Percentiles rank a stretch among this genome's conserved stretches.
Conservation (phyloP, 1,284 basidiomycete species). For the Hortiboletus rubellus region DNA sequence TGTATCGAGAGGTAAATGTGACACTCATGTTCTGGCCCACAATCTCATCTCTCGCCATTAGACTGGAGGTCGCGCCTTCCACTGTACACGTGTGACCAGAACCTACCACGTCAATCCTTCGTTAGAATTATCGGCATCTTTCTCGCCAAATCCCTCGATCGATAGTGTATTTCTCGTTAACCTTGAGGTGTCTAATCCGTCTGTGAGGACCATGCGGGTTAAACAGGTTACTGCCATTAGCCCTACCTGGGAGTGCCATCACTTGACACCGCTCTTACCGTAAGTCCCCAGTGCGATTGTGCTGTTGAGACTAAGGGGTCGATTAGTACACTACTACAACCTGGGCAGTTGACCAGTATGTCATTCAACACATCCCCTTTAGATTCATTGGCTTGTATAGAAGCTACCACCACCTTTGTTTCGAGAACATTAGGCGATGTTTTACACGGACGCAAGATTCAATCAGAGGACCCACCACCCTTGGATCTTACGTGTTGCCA, state of each 20-base stretch:
- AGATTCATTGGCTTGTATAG: conserved; percentile 41
- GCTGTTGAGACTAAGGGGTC: conserved; percentile 12
- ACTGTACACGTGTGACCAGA: conserved; percentile 55
- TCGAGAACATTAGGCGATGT: conserved; percentile 50
- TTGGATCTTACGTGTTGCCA: conserved; percentile 55
- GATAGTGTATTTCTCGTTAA: conserved; percentile 56
- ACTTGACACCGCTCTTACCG: conserved; percentile 40
- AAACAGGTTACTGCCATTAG: conserved; percentile 63
- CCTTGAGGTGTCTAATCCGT: conserved; percentile 56
- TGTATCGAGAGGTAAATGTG: conserved; percentile 65
- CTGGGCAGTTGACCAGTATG: conserved; percentile 52
- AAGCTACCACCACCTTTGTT: conserved; percentile 53
- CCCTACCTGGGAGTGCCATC: conserved; percentile 58
- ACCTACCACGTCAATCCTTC: conserved; percentile 58
- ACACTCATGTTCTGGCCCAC: not conserved
- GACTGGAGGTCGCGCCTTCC: conserved; percentile 51
- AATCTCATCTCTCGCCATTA: conserved; percentile 24
- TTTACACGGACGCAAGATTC: conserved; percentile 49
- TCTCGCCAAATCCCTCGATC: conserved; percentile 49
- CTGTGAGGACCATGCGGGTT: conserved; percentile 46
- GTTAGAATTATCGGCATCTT: conserved; percentile 49
- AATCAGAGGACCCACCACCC: conserved; percentile 51
- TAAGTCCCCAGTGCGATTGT: conserved; percentile 37
- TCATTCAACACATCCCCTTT: conserved; percentile 42
- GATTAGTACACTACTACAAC: conserved; percentile 45